phyloP scores from a whole-genome alignment of 2,329 filamentous ascomycete genomes.

The Cladobotryum protrusum region DNA sequence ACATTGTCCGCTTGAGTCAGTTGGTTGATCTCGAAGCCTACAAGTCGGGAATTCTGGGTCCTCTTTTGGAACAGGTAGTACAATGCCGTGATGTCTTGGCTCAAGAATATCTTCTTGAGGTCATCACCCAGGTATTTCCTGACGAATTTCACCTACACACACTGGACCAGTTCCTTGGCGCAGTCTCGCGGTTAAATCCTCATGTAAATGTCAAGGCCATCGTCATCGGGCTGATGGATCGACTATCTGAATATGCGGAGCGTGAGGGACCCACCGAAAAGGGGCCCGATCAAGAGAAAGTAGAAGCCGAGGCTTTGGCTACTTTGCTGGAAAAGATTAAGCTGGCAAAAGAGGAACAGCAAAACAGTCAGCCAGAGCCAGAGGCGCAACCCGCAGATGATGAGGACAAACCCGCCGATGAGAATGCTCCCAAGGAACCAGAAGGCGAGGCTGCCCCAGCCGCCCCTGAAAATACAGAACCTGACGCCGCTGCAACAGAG shows the following conservation, averaged over 20 bases:
- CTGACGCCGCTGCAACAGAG: constrained; percentile 15
- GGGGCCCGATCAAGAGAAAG: constrained; percentile 64
- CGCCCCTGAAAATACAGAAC: constrained; percentile 19
- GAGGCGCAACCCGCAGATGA: constrained; percentile 11
- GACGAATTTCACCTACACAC: constrained; percentile 98
- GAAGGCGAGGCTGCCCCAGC: constrained; percentile 17
- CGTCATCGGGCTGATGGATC: constrained; percentile 96
- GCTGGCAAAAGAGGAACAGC: constrained; percentile 51
- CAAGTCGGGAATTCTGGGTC: constrained; percentile 81
- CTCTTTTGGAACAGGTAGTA: constrained; percentile 91
- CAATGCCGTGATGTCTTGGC: constrained; percentile 95
- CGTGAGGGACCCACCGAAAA: constrained; percentile 70
- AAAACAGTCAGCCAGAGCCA: constrained; percentile 18
- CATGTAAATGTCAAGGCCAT: constrained; percentile 98
- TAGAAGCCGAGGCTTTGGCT: constrained; percentile 77
- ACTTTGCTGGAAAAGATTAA: constrained; percentile 72
- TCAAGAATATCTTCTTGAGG: constrained; percentile 95
- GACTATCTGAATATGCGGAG: constrained; percentile 89
- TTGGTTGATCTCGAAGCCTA: constrained; percentile 92
- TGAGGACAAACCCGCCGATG: constrained; percentile 22
- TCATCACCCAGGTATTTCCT: constrained; percentile 97
- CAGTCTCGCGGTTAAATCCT: constrained; percentile 86
- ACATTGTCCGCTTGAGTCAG: constrained; percentile 90
- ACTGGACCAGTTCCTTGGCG: constrained; percentile 87
- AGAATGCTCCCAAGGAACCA: constrained; percentile 22